Conservation (phyloP, 2,329 filamentous ascomycete species). For the Aspergillus sp. region DNA sequence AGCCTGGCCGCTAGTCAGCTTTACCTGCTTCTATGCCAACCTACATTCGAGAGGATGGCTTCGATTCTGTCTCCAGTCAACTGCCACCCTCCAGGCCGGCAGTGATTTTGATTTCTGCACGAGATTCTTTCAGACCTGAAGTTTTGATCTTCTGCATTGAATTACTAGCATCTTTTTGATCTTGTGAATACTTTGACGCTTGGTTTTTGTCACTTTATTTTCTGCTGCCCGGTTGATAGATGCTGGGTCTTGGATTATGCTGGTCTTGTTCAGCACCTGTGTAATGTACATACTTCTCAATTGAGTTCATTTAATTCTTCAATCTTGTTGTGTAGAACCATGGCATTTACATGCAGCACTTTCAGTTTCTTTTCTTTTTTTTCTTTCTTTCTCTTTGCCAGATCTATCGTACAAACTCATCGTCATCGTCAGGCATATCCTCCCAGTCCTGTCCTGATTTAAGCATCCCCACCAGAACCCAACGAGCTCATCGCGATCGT, state of each 20-base stretch:
- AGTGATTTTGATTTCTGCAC: too few species aligned
- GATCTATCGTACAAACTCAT: neutral
- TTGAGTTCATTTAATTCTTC: constrained; percentile 5
- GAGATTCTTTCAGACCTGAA: too few species aligned
- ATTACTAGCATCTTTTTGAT: neutral
- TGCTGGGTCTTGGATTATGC: too few species aligned
- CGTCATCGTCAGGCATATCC: neutral
- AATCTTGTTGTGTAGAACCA: neutral
- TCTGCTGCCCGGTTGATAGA: too few species aligned
- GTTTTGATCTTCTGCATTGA: too few species aligned
- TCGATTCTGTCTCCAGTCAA: neutral
- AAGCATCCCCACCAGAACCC: constrained; percentile 5
- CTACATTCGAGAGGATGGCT: neutral
- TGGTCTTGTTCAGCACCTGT: constrained; percentile 7
- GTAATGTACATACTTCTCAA: constrained; percentile 16
- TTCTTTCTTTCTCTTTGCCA: too few species aligned
- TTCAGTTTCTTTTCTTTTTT: too few species aligned
- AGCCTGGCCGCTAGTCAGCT: neutral
- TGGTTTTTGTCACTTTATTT: too few species aligned
- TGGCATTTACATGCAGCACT: too few species aligned
- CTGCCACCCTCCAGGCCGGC: too few species aligned
- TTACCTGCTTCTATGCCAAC: neutral
- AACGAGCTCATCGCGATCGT: constrained; percentile 13
- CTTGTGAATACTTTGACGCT: too few species aligned
- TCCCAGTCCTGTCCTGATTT: too few species aligned